A percentile compares a stretch with the other conserved stretches of the same genome.
These are phyloP conservation scores for Colletotrichum tanaceti DNA, from an alignment of 2,329 filamentous ascomycete genomes.

Conservation along the genomic window DNA sequence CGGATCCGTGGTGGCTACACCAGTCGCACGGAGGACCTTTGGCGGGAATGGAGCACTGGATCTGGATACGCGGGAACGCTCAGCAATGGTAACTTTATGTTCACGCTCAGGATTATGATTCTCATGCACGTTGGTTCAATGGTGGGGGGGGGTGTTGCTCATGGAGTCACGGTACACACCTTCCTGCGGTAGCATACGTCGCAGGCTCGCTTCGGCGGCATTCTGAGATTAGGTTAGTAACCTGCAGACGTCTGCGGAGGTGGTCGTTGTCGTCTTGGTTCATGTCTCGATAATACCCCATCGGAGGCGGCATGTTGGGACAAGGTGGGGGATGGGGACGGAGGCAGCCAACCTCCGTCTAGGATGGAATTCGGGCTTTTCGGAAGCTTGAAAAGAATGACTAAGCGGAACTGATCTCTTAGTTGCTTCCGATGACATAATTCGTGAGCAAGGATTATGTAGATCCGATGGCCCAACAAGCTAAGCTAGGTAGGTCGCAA, in stretches of 20 bases:
- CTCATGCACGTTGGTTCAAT: too few relatives aligned
- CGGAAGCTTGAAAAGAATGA: rapidly evolving
- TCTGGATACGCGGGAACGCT: constrained; percentile 1
- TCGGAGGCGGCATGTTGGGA: background rate
- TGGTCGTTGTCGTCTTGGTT: background rate
- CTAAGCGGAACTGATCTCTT: background rate
- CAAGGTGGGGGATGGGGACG: background rate
- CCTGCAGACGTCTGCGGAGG: background rate
- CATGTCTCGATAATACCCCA: too few relatives aligned
- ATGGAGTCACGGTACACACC: background rate
- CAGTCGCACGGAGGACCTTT: constrained; percentile 24
- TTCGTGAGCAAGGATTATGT: background rate
- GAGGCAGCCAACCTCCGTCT: constrained; percentile 1
- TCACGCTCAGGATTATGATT: too few relatives aligned
- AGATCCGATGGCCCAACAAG: background rate
- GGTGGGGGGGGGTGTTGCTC: too few relatives aligned
- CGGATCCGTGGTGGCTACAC: constrained; percentile 26
- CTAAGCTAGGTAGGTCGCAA: too few relatives aligned
- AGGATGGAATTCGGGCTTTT: background rate
- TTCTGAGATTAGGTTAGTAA: background rate
- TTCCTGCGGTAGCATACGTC: constrained; percentile 30
- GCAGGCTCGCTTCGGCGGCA: constrained; percentile 31
- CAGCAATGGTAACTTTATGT: background rate
- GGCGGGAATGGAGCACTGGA: constrained; percentile 23
- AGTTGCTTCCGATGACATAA: background rate